Base-by-base conservation (phyloP, 345 rosid species). In the Microcos paniculata region DNA sequence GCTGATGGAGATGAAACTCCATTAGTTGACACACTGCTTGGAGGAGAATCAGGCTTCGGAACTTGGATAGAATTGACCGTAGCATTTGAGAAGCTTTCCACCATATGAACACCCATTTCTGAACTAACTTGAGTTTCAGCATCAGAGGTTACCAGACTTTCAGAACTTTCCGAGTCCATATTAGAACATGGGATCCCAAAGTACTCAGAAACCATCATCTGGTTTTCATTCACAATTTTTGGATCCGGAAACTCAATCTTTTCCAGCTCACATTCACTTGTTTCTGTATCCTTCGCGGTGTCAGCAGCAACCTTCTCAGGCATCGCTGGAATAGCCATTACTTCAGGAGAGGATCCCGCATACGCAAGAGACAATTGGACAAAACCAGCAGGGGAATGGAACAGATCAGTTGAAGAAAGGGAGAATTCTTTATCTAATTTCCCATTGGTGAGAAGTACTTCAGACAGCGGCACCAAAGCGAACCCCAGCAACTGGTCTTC, bases 211-310 rank as follows among this genome's bases (percentile, higher is more conserved):
- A 96, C 90, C 99, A 96, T 96, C 87, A 89, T 85, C 85, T 94
- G 91, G 80, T 92, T 91, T 81, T 96, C 99, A 53, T 94, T 94
- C 26, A 75, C 96, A 61, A 96, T 85, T 59, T 94, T 91, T 0
- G 97, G 99, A 84, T 96, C 99, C 8, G 98, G 99, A 74, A 96
- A 96, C 91, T 96, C 99, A 16, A 96, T 88, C 86, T 83, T 91
- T 30, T 96, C 97, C 33, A 94, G 53, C 65, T 91, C 94, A 73
- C 92, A 86, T 75, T 89, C 94, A 3, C 85, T 72, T 26, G 76
- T 80, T 69, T 84, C 89, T 1, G 80, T 76, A 62, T 87, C 89
- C 84, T 85, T 82, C 31, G 58, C 76, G 10, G 82, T 26, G 64
- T 75, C 90, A 77, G 80, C 87, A 8, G 87, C 67, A 55, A 87